These are phyloP conservation scores for Rosa persica DNA, from an alignment of 306 rosid species.

Conservation along the genomic window DNA sequence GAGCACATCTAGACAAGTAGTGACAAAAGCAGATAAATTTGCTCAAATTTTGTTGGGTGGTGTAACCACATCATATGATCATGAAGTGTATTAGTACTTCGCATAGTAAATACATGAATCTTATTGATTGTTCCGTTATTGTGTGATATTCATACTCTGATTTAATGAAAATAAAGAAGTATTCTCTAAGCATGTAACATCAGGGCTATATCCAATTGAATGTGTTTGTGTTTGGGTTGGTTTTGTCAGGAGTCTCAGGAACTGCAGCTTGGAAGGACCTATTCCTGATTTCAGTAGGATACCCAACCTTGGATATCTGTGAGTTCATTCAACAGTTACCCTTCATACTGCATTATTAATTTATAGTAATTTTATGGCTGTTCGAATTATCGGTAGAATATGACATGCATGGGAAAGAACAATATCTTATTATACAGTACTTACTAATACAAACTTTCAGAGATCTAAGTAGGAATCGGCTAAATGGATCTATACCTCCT, in stretches of 20 bases:
- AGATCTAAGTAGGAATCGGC: conserved; percentile 76
- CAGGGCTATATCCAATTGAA: conserved; percentile 1
- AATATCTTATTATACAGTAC: conserved; percentile 22
- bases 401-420: not conserved
- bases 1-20: not conserved
- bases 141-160: conserved; percentile 2
- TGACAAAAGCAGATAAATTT: not conserved
- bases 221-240: conserved; percentile 26
- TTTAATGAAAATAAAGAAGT: conserved; percentile 6
- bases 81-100: not conserved
- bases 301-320: conserved; percentile 59
- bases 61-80: not conserved
- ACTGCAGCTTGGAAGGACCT: conserved; percentile 80
- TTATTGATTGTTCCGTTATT: not conserved
- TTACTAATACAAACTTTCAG: conserved; percentile 47
- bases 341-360: conserved; percentile 7
- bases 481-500: conserved; percentile 68
- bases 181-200: not conserved
- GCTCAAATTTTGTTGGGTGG: not conserved
- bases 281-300: conserved; percentile 77
- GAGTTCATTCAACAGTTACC: conserved; percentile 39
- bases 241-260: conserved; percentile 76
- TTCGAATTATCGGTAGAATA: conserved; percentile 5
- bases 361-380: not conserved
- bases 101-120: not conserved